Percentiles rank a stretch among this genome's conserved stretches.
These are phyloP conservation scores for Glycine soja DNA, from an alignment of 306 rosid species.

Conservation along the genomic window DNA sequence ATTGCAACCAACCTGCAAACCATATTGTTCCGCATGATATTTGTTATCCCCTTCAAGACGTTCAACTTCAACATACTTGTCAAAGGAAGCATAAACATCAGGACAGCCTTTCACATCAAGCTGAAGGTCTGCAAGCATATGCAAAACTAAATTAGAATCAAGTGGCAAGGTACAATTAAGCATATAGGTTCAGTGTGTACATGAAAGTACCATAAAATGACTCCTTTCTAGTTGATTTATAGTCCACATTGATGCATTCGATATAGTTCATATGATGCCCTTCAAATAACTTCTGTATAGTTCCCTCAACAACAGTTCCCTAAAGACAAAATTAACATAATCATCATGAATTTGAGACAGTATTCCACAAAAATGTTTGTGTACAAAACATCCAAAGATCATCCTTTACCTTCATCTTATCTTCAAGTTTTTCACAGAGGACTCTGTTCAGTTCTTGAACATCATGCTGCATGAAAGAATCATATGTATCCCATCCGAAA, in stretches of 20 bases:
- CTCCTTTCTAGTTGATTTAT: constrained; percentile 97
- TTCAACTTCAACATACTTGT: constrained; percentile 98
- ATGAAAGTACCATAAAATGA: constrained; percentile 86
- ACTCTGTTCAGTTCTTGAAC: constrained; percentile 92
- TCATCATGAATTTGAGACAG: constrained; percentile 20
- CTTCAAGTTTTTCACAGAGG: constrained; percentile 88
- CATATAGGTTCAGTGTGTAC: constrained; percentile 12
- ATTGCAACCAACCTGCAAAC: constrained; percentile 83
- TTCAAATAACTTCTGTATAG: constrained; percentile 96
- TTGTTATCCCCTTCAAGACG: constrained; percentile 97
- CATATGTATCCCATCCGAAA: constrained; percentile 95
- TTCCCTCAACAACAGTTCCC: constrained; percentile 99
- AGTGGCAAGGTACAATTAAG: constrained; percentile 31
- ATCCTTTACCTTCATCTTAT: constrained; percentile 80
- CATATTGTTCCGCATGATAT: constrained; percentile 95
- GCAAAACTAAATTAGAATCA: constrained; percentile 44
- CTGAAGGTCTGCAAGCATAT: constrained; percentile 80
- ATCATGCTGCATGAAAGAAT: constrained; percentile 96
- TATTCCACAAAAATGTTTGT: constrained; percentile 26
- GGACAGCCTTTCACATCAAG: constrained; percentile 99
- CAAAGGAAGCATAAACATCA: constrained; percentile 97
- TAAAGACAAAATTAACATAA: constrained; percentile 42
- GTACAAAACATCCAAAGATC: constrained; percentile 38
- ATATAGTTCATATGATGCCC: constrained; percentile 99
- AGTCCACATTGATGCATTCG: constrained; percentile 99